Evolutionary conservation across 2,329 filamentous ascomycete species (phyloP), one percentile per base, ranked within the genome.

Genomic region (Talaromyces sp.): DNA sequence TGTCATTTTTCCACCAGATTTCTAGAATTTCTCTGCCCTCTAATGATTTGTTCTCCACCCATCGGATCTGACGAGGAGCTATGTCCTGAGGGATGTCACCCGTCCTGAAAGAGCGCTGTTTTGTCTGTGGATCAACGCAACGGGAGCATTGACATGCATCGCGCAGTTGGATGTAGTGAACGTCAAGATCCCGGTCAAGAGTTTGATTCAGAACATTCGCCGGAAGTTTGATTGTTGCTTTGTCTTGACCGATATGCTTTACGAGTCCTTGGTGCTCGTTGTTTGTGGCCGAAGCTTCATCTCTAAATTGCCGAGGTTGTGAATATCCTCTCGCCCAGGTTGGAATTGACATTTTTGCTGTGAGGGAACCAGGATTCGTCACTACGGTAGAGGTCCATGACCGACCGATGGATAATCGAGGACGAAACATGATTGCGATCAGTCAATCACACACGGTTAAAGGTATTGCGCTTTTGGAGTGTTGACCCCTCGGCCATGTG

Each of bases 91-190:
- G 85, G 48, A 92, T 88, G 60, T 92, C 87, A 22, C 82, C 81
- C 0, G 87, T 88, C 63, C 84, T 83, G 75, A 91, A 91, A 43
- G 77, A 84, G 73, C 87, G 86, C 67, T 88, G 86, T 52, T 85
- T 85, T 1, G 87, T 88, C n/a, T 84, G 79, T 0, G 79, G 77
- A 67, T 87, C 84, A 61, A 84, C 79, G 72, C 87, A 89, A 11
- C 70, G 70, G 0, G 73, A 64, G 69, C 87, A 89, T 41, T 76
- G 73, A 70, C 87, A 88, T 22, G 78, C 76, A 69, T 88, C 86
- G 31, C 87, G 85, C 16, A 88, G 75, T 16, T 71, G 68, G 8
- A 70, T 64, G 54, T 69, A 66, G 41, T 66, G 54, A 19, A 67
- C 41, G 31, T 56, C 39, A 2, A 57, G 8, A 33, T 19, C 27